Evolutionary conservation across 169 alveolate species (phyloP).

Genomic region (Amoebophrya sp.): DNA sequence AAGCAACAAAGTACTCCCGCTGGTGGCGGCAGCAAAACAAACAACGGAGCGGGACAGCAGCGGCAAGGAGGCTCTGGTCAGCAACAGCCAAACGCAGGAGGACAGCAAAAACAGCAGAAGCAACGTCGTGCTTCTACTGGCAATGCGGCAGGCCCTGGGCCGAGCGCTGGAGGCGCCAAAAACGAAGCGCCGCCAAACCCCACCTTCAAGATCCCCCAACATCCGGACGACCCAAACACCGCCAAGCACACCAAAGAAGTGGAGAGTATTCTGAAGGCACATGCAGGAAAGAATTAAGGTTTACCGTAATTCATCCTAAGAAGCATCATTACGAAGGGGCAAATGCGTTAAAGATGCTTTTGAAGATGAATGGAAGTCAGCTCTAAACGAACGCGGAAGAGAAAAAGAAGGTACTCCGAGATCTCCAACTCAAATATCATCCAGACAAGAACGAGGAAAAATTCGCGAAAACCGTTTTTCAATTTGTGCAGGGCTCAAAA

Average conservation of each 20-base stretch:
- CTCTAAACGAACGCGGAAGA: no score
- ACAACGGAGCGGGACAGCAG: background rate
- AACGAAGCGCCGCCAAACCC: background rate
- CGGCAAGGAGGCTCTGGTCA: background rate
- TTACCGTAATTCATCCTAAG: no score
- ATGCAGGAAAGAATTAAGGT: background rate
- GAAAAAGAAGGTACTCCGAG: background rate
- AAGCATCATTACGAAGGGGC: no score
- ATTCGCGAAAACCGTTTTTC: conserved; percentile 15
- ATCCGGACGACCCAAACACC: background rate
- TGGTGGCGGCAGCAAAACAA: background rate
- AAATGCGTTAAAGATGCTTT: no score
- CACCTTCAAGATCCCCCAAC: background rate
- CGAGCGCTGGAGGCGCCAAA: background rate
- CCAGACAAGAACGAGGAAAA: background rate
- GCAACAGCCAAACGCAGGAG: background rate
- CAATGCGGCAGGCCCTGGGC: background rate
- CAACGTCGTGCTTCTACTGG: background rate
- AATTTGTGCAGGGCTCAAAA: background rate
- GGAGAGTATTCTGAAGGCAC: background rate
- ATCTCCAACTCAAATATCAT: background rate
- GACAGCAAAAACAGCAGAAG: background rate
- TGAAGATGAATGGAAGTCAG: no score
- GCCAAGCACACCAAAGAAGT: background rate
- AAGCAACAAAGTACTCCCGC: no score